These are phyloP conservation scores for Phialocephala sp. DNA, from an alignment of 2,329 filamentous ascomycete genomes.

Conservation along the genomic window DNA sequence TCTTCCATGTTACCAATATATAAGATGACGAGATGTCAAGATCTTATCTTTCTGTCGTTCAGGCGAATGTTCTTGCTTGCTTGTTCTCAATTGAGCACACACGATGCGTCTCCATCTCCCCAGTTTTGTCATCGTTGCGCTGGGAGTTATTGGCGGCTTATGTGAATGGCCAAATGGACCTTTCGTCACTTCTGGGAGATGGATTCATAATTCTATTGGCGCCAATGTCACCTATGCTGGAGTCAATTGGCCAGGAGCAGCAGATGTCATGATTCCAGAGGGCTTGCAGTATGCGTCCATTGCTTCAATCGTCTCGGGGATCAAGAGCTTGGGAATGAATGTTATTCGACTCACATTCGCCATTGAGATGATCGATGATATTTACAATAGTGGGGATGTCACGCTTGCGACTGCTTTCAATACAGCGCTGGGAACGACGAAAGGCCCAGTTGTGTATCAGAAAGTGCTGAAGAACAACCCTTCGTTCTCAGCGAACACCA, in stretches of 20 bases:
- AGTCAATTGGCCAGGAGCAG: conserved; percentile 67
- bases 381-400: conserved; percentile 56
- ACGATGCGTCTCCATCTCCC: conserved; percentile 23
- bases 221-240: conserved; percentile 57
- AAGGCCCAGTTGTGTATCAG: conserved; percentile 56
- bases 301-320: conserved; percentile 56
- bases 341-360: conserved; percentile 67
- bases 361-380: conserved; percentile 68
- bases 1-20: neutral
- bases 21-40: neutral
- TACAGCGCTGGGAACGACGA: conserved; percentile 54
- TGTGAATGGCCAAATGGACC: conserved; percentile 33
- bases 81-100: conserved; percentile 8
- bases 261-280: conserved; percentile 67
- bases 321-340: conserved; percentile 65
- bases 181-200: conserved; percentile 44
- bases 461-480: conserved; percentile 63
- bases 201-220: conserved; percentile 47
- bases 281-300: conserved; percentile 67
- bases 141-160: conserved; percentile 10
- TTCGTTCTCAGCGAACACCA: conserved; percentile 58
- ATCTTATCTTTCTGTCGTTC: neutral
- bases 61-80: neutral
- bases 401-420: conserved; percentile 52
- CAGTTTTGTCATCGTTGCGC: conserved; percentile 10